Base-by-base conservation (phyloP, 352 stramenopile genomes). In the Pythium scleroteichum region DNA sequence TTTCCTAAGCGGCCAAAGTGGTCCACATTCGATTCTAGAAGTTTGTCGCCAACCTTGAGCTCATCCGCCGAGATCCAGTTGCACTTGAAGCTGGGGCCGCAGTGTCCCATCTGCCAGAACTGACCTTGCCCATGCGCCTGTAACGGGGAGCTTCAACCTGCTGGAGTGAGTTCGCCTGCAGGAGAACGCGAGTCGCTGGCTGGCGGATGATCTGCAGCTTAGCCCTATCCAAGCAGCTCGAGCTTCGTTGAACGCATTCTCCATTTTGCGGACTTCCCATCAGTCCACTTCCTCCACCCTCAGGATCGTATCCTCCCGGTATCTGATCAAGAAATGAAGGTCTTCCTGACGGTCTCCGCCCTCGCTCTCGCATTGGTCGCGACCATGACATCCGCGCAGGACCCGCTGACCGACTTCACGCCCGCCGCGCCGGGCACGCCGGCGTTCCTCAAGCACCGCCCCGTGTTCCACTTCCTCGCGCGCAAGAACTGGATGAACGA, bases 401-500 rank as follows among this genome's bases (percentile, higher is more conserved):
- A 59, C 27, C 52, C 52, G 46, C 46, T 66, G 16, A 66, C 63
- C 29, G 50, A 62, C 17, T 39, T 74, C 13, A 62, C 70, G 41
- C 41, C 74, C 29, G 72, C 77, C 5, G 59, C 56, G 26, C 68
- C 69, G 0, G 75, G 71, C n/a, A 69, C 73, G 17, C 38, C 67
- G 8, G 59, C 66, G 16, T 88, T 88, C 64, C 50, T 78, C 9
- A 79, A 89, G 68, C 75, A 81, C 62, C 79, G 77, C 24, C 73
- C 79, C 1, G 67, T 84, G 19, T 89, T 78, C 62, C 80, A 90
- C 68, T 86, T 88, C 61, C 60, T 61, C 20, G 65, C 75, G 40
- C 78, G 75, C 46, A 71, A 88, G 53, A 87, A 91, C 67, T 92
- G 83, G 83, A 87, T 90, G 81, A 94, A 94, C 68, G 84, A 94